A percentile compares a stretch with the other conserved stretches of the same genome.
Conservation (phyloP, 768 basidiomycete genomes). For the Russula griseocarnosa region DNA sequence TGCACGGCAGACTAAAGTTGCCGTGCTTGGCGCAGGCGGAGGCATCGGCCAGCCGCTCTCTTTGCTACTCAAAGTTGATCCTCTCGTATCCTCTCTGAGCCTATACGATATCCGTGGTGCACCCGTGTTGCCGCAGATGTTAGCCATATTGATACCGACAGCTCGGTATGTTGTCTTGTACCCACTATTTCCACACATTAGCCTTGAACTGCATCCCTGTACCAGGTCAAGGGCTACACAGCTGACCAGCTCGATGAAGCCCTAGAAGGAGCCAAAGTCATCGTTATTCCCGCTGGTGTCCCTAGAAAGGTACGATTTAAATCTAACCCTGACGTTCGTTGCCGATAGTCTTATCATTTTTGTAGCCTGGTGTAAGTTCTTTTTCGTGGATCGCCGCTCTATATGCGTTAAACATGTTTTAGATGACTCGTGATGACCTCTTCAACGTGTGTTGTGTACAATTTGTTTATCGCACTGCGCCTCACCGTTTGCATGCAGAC, state of each 20-base stretch:
- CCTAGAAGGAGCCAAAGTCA: constrained; percentile 83
- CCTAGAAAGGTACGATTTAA: constrained; percentile 78
- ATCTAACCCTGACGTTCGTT: not conserved
- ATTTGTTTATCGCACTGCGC: not conserved
- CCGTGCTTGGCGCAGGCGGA: constrained; percentile 96
- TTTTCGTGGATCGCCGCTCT: constrained; percentile 28
- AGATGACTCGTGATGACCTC: constrained; percentile 97
- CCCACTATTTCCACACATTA: not conserved
- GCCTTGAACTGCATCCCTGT: not conserved
- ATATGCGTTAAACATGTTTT: constrained; percentile 28
- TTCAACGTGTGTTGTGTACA: constrained; percentile 69
- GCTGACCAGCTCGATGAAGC: constrained; percentile 88
- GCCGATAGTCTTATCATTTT: constrained; percentile 33
- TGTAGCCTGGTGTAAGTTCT: constrained; percentile 75
- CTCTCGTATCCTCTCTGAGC: constrained; percentile 77
- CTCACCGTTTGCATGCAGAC: constrained; percentile 48
- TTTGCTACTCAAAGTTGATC: constrained; percentile 88
- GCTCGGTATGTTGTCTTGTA: constrained; percentile 53
- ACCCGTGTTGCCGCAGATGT: constrained; percentile 95
- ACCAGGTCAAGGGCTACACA: constrained; percentile 71
- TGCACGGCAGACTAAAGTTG: constrained; percentile 77
- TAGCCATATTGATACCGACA: constrained; percentile 85
- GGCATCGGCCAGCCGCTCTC: constrained; percentile 98
- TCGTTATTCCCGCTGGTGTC: constrained; percentile 98
- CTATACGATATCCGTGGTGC: constrained; percentile 95